Evolutionary conservation across 352 stramenopile species (phyloP), one percentile per base, ranked within the genome.

Genomic region (Phytophthora palmivora): DNA sequence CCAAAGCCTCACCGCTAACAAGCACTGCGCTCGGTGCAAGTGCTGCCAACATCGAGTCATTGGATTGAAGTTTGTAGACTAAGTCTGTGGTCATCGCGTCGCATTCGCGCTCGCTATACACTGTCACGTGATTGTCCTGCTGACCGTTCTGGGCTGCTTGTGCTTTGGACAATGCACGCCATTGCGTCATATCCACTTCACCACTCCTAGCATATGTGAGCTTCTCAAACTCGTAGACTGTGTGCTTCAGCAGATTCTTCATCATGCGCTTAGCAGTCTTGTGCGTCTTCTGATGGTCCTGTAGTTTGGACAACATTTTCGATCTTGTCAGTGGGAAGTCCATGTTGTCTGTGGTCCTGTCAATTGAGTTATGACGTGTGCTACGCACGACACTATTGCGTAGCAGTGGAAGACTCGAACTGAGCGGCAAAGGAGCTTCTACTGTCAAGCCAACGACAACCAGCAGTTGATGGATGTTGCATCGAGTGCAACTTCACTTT

Each of bases 311-410:
- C 55, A 80, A 58, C 61, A 72, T 69, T n/a, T n/a, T n/a, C 3
- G 53, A 30, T 14, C 74, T 67, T 21, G 70, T 63, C 36, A 78
- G 33, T 0, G 74, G 71, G 55, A 83, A 83, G 42, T 66, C 19
- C 66, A 74, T 70, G 19, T 16, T 28, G 39, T 57, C 51, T 34
- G n/a, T 12, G 24, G 28, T 4, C n/a, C 10, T 38, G 36, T 19
- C 5, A 16, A 60, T 50, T 50, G 42, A 33, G 50, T 21, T 38
- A 10, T 61, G 49, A 33, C 5, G 34, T 45, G 18, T 12, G 5
- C 15, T 6, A 26, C 26, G 43, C 42, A 36, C 9, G 39, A 26
- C 22, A 28, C 11, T 28, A 22, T 49, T 36, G 42, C 19, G 30
- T 37, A 15, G 42, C 41, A 12, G 18, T 30, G 38, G 26, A n/a